Conservation (phyloP, 768 basidiomycete species). For the Mycena latifolia region DNA sequence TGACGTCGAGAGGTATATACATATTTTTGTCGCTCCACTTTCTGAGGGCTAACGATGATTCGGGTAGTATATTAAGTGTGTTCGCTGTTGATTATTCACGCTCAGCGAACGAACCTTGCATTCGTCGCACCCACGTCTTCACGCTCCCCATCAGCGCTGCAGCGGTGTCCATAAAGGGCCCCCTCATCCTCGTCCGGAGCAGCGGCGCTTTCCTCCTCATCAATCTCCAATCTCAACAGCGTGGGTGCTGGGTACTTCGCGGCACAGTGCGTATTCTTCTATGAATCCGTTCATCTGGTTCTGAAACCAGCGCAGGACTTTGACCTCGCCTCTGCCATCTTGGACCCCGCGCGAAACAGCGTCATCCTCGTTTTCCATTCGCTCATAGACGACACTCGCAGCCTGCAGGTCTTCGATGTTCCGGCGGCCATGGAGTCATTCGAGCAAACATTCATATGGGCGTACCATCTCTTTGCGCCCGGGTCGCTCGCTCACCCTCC, state of each 20-base stretch:
- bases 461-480: not conserved
- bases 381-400: not conserved
- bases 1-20: slow-evolving; percentile 10
- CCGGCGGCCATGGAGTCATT: not conserved
- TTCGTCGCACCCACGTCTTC: slow-evolving; percentile 19
- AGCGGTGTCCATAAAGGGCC: slow-evolving; percentile 3
- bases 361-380: slow-evolving; percentile 9
- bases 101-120: not conserved
- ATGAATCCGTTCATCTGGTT: no score
- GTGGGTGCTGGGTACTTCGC: slow-evolving; percentile 19
- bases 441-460: not conserved
- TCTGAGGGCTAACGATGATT: not conserved
- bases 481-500: not conserved
- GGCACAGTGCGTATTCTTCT: no score
- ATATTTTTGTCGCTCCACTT: no score
- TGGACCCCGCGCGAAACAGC: not conserved
- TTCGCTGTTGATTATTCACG: slow-evolving; percentile 19
- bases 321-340: no score
- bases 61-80: slow-evolving; percentile 24
- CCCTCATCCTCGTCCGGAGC: slow-evolving; percentile 8
- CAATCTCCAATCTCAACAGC: slow-evolving; percentile 3
- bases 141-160: slow-evolving; percentile 17
- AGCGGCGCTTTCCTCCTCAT: slow-evolving; percentile 1
- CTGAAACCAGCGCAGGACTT: slow-evolving; percentile 9
- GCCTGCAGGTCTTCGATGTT: slow-evolving; percentile 4